Evolutionary conservation across 768 basidiomycete genomes (phyloP).

Genomic region (Saitozyma podzolica): DNA sequence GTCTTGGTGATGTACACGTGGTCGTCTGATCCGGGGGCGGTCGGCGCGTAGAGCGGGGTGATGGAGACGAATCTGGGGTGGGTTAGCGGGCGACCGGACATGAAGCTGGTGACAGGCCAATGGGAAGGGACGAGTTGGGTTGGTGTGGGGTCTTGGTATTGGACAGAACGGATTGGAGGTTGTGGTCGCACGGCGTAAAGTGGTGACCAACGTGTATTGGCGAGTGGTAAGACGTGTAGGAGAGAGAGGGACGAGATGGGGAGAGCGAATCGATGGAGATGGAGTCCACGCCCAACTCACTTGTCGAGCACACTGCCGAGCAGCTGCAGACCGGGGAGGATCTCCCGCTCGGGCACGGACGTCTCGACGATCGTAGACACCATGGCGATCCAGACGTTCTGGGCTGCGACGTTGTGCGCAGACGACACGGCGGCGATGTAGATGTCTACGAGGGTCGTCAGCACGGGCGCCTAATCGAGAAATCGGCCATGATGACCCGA

Average conservation of each 20-base stretch:
- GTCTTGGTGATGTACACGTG: constrained; percentile 96
- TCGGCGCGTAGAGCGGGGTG: constrained; percentile 83
- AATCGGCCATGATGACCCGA: constrained; percentile 3
- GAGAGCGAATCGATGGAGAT: background rate
- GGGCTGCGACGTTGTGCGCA: constrained; percentile 95
- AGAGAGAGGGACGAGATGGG: background rate
- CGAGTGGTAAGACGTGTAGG: background rate
- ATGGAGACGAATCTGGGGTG: constrained; percentile 79
- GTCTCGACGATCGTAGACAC: constrained; percentile 99
- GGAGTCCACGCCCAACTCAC: constrained; percentile 57
- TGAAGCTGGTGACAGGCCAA: too few species aligned
- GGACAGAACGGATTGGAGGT: too few species aligned
- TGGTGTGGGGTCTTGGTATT: too few species aligned
- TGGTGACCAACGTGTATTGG: background rate
- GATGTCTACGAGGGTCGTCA: constrained; percentile 66
- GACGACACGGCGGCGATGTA: constrained; percentile 97
- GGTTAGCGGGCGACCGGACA: too few species aligned
- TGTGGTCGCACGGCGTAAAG: too few species aligned
- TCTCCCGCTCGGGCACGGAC: constrained; percentile 83
- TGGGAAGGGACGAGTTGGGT: too few species aligned
- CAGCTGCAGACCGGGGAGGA: constrained; percentile 84
- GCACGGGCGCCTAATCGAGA: background rate
- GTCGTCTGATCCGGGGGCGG: constrained; percentile 74
- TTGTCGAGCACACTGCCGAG: constrained; percentile 92
- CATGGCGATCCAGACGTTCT: constrained; percentile 92